Base-by-base conservation (phyloP, 2,329 filamentous ascomycete species). In the Elsinoe arachidis region DNA sequence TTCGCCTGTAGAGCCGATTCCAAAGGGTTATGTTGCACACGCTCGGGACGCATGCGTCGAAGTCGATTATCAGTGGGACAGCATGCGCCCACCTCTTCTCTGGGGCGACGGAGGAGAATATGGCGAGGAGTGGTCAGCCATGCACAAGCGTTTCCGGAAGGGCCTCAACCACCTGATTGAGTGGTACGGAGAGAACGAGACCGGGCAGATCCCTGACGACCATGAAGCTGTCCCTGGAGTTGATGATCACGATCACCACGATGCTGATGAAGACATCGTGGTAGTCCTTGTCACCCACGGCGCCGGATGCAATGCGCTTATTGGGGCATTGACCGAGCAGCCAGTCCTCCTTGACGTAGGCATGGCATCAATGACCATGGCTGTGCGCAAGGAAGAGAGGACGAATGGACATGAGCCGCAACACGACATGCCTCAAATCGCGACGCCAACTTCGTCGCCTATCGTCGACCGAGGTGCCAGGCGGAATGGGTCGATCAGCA, bases 1-100 rank as follows among this genome's bases (percentile, higher is more conserved):
- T 9, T 92, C 88, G 0, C 79, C 81, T 6, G 85, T 86, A 6
- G 86, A 90, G 44, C 84, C 86, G 6, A 96, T 97, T 58, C 93
- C 93, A 0, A 76, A 83, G 2, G 93, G 92, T 1, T 95, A 95
- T 68, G 88, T 96, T 15, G 82, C 89, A 0, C 93, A 99, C 72
- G 92, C 92, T 7, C 83, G 90, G 61, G 90, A 97, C 68, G 83
- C 86, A 11, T 97, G 90, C 67, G 78, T 88, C 4, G 80, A 87
- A 53, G 80, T 96, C n/a, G 93, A 99, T 71, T 95, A 89, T 66
- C 87, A 92, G 65, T 99, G 93, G 92, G 91, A 99, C 67, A 96
- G 91, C 59, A 92, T 91, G 79, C 81, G 87, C 12, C 75, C 80
- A 2, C 83, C 88, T 0, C 79, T 89, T 43, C 78, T 85, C 61